Percentiles rank a stretch among this genome's conserved stretches.
These are phyloP conservation scores for Linum lewisii DNA, from an alignment of 345 rosid species.

Conservation along the genomic window DNA sequence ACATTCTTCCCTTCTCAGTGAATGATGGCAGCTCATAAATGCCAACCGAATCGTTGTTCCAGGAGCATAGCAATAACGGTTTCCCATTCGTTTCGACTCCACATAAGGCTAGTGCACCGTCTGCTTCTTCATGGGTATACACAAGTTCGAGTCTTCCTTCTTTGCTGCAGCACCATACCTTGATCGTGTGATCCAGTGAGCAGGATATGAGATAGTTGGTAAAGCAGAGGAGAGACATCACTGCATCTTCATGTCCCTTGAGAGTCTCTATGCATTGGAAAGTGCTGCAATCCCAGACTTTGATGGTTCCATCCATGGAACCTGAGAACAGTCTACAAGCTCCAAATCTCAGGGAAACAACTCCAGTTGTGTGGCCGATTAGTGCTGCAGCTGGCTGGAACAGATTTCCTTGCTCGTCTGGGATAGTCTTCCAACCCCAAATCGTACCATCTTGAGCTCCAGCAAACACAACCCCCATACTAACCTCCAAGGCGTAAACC, in stretches of 20 bases:
- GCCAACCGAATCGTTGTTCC: neutral
- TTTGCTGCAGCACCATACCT: slow-evolving; percentile 6
- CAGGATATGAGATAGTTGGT: neutral
- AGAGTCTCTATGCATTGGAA: slow-evolving; percentile 3
- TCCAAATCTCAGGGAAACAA: slow-evolving; percentile 5
- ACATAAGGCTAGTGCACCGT: slow-evolving; percentile 3
- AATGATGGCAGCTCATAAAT: neutral
- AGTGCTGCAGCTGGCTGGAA: neutral
- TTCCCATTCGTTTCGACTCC: slow-evolving; percentile 8
- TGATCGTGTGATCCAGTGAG: slow-evolving; percentile 12
- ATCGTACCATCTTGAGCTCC: neutral
- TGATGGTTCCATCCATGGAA: slow-evolving; percentile 11
- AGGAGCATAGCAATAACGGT: neutral
- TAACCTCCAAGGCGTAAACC: too few species aligned
- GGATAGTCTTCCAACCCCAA: neutral
- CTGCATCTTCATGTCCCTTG: slow-evolving; percentile 9
- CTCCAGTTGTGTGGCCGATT: slow-evolving; percentile 5
- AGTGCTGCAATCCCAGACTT: slow-evolving; percentile 11
- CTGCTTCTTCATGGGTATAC: slow-evolving; percentile 7
- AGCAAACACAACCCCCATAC: too few species aligned
- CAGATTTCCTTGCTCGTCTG: too few species aligned
- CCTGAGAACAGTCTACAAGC: slow-evolving; percentile 9
- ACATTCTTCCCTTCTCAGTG: neutral
- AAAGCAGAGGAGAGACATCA: slow-evolving; percentile 18
- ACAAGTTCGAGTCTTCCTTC: slow-evolving; percentile 5